phyloP scores from a whole-genome alignment of 2,329 filamentous ascomycete species.

The Pyricularia grisea region DNA sequence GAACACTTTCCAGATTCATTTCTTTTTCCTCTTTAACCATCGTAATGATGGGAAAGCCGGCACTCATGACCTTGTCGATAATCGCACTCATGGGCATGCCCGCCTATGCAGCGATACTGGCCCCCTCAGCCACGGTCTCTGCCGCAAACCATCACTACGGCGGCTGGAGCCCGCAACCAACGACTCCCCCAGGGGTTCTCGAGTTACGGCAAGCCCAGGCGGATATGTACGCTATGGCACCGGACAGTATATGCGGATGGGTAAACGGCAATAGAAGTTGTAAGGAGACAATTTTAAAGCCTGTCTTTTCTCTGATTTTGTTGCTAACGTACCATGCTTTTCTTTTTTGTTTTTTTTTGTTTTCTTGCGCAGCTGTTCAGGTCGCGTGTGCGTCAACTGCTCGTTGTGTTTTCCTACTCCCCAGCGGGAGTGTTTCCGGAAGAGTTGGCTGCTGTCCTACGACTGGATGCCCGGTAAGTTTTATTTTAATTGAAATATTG shows the following conservation, averaged over 20 bases:
- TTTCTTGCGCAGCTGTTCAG: neutral
- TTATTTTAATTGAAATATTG: too few relatives aligned
- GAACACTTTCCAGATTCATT: neutral
- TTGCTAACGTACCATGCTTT: neutral
- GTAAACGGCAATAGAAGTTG: neutral
- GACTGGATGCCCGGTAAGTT: neutral
- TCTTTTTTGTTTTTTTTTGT: neutral
- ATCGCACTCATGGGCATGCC: neutral
- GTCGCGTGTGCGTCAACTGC: neutral
- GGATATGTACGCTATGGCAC: neutral
- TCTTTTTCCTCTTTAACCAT: neutral
- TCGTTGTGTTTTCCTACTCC: neutral
- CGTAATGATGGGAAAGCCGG: neutral
- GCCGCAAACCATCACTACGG: neutral
- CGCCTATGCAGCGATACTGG: neutral
- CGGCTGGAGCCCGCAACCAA: neutral
- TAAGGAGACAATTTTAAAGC: neutral
- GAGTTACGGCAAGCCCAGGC: neutral
- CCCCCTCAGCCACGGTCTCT: neutral
- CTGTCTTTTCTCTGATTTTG: neutral
- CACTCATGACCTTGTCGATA: neutral
- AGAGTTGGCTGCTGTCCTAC: neutral
- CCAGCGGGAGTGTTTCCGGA: neutral
- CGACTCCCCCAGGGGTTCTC: neutral
- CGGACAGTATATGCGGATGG: neutral